Evolutionary conservation across 352 stramenopile genomes (phyloP).

Genomic region (Pythium guiyangense): DNA sequence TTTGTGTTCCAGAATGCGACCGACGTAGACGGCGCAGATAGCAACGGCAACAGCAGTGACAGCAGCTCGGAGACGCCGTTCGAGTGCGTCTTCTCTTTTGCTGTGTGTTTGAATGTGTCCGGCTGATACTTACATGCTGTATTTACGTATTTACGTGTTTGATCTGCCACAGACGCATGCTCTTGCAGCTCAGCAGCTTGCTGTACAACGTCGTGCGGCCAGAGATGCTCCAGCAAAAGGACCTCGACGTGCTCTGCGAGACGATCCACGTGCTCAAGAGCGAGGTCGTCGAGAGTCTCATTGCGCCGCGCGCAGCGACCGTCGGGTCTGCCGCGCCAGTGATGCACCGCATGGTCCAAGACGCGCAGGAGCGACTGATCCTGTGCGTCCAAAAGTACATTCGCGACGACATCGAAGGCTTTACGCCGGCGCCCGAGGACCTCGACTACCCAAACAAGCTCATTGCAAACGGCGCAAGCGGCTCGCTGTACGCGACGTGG

Average conservation of each 20-base stretch:
- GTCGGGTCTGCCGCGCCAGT: slow-evolving; percentile 63
- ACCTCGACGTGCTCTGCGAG: slow-evolving; percentile 74
- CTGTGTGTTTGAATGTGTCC: background rate
- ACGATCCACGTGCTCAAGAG: slow-evolving; percentile 71
- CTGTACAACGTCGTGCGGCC: slow-evolving; percentile 72
- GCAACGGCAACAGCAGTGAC: slow-evolving; percentile 30
- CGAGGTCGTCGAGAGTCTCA: slow-evolving; percentile 71
- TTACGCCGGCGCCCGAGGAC: slow-evolving; percentile 42
- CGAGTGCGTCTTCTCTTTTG: slow-evolving; percentile 55
- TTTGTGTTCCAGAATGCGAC: slow-evolving; percentile 27
- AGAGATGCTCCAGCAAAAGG: slow-evolving; percentile 64
- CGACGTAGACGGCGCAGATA: slow-evolving; percentile 5
- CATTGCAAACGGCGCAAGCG: slow-evolving; percentile 14
- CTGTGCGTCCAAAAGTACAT: slow-evolving; percentile 84
- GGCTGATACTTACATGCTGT: background rate
- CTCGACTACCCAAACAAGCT: slow-evolving; percentile 78
- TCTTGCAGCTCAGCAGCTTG: slow-evolving; percentile 69
- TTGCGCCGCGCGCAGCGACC: slow-evolving; percentile 43
- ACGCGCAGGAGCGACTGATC: slow-evolving; percentile 79
- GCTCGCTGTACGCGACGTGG: slow-evolving; percentile 73
- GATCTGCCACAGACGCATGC: slow-evolving; percentile 39
- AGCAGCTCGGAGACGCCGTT: slow-evolving; percentile 54
- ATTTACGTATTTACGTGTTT: background rate
- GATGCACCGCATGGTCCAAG: slow-evolving; percentile 82
- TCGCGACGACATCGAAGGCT: slow-evolving; percentile 79